A percentile compares a stretch with the other conserved stretches of the same genome.
Evolutionary conservation across 1,139 yeast species (phyloP).

Genomic region (Suhomyces bokatorum): DNA sequence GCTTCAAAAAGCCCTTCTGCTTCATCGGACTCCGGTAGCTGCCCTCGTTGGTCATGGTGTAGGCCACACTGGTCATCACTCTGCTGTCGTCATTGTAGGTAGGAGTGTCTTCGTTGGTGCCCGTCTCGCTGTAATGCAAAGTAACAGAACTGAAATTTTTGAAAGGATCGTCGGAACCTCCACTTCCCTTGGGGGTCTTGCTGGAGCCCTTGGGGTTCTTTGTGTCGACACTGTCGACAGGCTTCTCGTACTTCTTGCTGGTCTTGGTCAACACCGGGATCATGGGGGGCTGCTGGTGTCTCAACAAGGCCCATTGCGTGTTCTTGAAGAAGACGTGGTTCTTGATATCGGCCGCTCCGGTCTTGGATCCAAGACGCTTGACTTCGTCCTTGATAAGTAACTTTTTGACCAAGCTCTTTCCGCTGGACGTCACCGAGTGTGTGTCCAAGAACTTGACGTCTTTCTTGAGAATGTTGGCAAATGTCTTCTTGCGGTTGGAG

Average conservation of each 20-base stretch:
- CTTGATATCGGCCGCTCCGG: conserved; percentile 94
- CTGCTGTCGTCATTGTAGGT: conserved; percentile 46
- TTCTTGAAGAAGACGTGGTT: conserved; percentile 86
- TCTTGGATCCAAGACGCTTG: conserved; percentile 82
- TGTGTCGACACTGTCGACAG: conserved; percentile 29
- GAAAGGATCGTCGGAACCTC: conserved; percentile 67
- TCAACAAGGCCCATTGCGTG: conserved; percentile 90
- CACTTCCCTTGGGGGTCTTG: conserved; percentile 4
- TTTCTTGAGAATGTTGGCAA: conserved; percentile 79
- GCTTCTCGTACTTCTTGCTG: conserved; percentile 31
- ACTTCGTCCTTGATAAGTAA: conserved; percentile 84
- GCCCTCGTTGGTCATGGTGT: conserved; percentile 49
- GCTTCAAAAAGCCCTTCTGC: conserved; percentile 33
- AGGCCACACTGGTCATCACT: conserved; percentile 65
- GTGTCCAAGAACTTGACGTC: conserved; percentile 74
- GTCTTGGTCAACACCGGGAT: conserved; percentile 76
- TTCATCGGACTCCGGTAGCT: conserved; percentile 30
- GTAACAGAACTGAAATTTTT: conserved; percentile 87
- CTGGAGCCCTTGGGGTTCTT: conserved; percentile 13
- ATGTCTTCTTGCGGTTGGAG: conserved; percentile 79
- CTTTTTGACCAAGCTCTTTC: conserved; percentile 79
- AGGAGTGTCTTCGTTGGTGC: conserved; percentile 41
- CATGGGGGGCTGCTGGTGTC: conserved; percentile 94
- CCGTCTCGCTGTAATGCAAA: conserved; percentile 65
- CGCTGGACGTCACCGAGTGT: conserved; percentile 61